Percentiles rank a stretch among this genome's conserved stretches.
These are phyloP conservation scores for Deinandra increscens DNA, from an alignment of 129 eudicot species.

Conservation along the genomic window DNA sequence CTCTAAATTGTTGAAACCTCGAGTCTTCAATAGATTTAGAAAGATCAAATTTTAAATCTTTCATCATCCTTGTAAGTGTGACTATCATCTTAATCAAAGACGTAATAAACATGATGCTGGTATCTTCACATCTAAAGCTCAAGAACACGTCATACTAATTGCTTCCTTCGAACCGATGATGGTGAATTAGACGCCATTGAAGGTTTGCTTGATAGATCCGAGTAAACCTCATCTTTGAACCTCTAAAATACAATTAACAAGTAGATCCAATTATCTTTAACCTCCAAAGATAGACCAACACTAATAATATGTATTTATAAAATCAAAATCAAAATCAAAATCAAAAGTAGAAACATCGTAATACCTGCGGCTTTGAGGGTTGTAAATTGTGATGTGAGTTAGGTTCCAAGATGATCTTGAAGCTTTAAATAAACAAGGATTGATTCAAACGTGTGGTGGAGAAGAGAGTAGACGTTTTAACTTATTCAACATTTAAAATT, in stretches of 20 bases:
- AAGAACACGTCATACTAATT: background rate
- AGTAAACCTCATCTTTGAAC: conserved; percentile 4
- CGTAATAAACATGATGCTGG: background rate
- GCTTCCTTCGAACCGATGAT: background rate
- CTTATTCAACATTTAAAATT: too few relatives aligned
- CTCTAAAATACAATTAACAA: background rate
- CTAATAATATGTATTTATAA: background rate
- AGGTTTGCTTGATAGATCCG: background rate
- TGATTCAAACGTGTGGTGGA: background rate
- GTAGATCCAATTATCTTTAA: background rate
- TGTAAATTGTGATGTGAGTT: background rate
- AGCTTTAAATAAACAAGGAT: background rate
- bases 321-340: background rate
- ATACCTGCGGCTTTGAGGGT: background rate
- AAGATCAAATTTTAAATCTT: background rate
- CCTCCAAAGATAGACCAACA: background rate
- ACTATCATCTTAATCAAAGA: background rate
- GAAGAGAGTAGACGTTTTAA: too few relatives aligned
- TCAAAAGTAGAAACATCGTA: background rate
- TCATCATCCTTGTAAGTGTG: conserved; percentile 6
- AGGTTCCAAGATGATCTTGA: too few relatives aligned
- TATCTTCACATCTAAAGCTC: conserved; percentile 10
- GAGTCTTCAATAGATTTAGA: conserved; percentile 15
- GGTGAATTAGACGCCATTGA: background rate
- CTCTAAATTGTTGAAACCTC: background rate